Evolutionary conservation across 176 grass and related monocot genomes (phyloP).

Genomic region (Aegilops sharonensis): DNA sequence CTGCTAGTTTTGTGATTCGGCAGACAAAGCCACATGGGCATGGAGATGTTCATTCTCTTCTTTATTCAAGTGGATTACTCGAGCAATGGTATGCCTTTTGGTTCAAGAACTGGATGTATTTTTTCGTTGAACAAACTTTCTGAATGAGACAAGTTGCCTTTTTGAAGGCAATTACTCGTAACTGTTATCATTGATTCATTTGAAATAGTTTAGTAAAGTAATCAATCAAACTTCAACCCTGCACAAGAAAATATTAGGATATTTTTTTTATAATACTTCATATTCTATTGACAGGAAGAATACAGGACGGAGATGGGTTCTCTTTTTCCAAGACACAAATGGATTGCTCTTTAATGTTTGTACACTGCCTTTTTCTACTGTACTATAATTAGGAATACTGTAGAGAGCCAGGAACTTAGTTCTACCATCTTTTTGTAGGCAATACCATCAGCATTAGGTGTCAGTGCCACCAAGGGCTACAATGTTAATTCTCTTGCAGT

Average conservation of each 20-base stretch:
- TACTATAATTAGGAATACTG: constrained; percentile 20
- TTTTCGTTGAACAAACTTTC: neutral
- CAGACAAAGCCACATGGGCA: constrained; percentile 99
- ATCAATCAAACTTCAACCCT: neutral
- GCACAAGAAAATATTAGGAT: constrained; percentile 9
- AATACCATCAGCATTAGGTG: constrained; percentile 94
- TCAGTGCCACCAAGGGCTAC: constrained; percentile 85
- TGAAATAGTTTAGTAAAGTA: constrained; percentile 27
- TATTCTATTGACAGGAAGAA: constrained; percentile 58
- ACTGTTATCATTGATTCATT: neutral
- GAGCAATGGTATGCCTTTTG: constrained; percentile 63
- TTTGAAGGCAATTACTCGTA: constrained; percentile 2
- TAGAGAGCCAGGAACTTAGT: neutral
- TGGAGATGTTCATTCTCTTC: constrained; percentile 92
- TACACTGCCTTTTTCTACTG: neutral
- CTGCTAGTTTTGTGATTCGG: constrained; percentile 19
- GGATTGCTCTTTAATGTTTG: constrained; percentile 95
- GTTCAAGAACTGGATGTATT: neutral
- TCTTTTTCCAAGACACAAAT: constrained; percentile 99
- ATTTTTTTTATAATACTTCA: neutral
- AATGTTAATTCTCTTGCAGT: constrained; percentile 97
- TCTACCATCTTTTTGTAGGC: constrained; percentile 49
- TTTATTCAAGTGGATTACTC: constrained; percentile 93
- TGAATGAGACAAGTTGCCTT: neutral
- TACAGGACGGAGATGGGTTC: constrained; percentile 70